Base-by-base conservation (phyloP, 1,139 yeast species). In the Protomyces arabidopsidicola region DNA sequence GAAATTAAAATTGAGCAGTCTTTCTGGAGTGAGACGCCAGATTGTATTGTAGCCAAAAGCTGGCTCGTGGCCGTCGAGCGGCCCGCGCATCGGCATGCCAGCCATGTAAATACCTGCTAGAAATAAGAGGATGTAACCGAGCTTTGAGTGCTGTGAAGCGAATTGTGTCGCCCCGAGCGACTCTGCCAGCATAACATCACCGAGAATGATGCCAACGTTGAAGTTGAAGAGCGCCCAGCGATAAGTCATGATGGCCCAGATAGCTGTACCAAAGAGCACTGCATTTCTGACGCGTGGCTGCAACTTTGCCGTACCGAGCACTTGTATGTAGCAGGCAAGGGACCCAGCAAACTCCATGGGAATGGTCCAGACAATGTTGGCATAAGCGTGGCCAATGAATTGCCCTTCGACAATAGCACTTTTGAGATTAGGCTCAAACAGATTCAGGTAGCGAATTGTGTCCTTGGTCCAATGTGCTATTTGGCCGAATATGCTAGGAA, bases 281-380 rank as follows among this genome's bases (percentile, higher is more conserved):
- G 14, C 20, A 20, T 56, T 45, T 31, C 60, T n/a, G 20, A 20
- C 12, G 2, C 27, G 27, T 27, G 54, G 31, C 18, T 31, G 38
- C 45, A 45, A 22, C 12, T 27, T 12, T 12, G 60, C 53, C 9
- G 54, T 45, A 27, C 60, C 60, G 34, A 56, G 36, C 10, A 56
- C 14, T 22, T 27, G 38, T 8, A 56, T 14, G 27, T 56, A 56
- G 36, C 42, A 22, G 12, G 60, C 60, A 39, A 56, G 34, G 8
- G 45, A 27, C 3, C 60, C 60, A n/a, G 24, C 45, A 52, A 39
- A 58, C 53, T 58, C 62, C 39, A 52, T 45, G n/a, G 62, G 62
- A 20, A 58, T 58, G 31, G 62, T 58, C 62, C 62, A 58, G 2
- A 58, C 27, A 5, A 55, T 55, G 35, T 51, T 51, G 27, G 42